phyloP scores from a whole-genome alignment of 2,329 filamentous ascomycete genomes.

The Fusarium floridanum region DNA sequence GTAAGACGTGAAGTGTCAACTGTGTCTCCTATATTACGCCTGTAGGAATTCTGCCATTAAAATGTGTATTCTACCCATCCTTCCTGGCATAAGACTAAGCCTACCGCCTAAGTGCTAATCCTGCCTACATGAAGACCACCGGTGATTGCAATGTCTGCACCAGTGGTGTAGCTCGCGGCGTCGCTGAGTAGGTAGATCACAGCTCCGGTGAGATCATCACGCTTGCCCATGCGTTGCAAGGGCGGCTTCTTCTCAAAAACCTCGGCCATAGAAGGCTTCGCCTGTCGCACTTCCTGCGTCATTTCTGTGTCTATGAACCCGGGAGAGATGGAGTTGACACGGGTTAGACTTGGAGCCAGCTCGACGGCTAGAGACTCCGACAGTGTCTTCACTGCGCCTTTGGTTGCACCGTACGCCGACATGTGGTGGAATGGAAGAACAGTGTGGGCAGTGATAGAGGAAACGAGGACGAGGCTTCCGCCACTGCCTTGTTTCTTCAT shows the following conservation, averaged over 20 bases:
- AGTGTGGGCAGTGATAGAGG: constrained; percentile 17
- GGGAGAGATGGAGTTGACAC: constrained; percentile 53
- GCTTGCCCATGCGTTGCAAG: constrained; percentile 53
- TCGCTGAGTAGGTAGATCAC: constrained; percentile 58
- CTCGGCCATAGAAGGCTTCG: constrained; percentile 48
- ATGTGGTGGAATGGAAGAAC: constrained; percentile 18
- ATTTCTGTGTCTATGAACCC: constrained; percentile 53
- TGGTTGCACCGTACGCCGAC: constrained; percentile 57
- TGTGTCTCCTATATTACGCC: neutral
- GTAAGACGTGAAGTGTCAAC: neutral
- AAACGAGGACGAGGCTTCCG: constrained; percentile 52
- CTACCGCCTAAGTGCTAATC: neutral
- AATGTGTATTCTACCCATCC: neutral
- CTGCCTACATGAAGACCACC: constrained; percentile 55
- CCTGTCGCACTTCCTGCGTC: constrained; percentile 45
- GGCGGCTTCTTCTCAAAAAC: constrained; percentile 53
- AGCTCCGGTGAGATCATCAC: constrained; percentile 56
- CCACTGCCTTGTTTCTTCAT: constrained; percentile 52
- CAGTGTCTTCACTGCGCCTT: constrained; percentile 55
- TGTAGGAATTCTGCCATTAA: neutral
- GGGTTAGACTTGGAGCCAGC: constrained; percentile 50
- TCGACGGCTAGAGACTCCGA: constrained; percentile 53
- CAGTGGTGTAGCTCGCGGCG: constrained; percentile 56
- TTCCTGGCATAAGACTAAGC: neutral
- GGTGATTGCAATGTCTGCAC: constrained; percentile 57